Conservation (phyloP, 768 basidiomycete species). For the Exsudoporus frostii region DNA sequence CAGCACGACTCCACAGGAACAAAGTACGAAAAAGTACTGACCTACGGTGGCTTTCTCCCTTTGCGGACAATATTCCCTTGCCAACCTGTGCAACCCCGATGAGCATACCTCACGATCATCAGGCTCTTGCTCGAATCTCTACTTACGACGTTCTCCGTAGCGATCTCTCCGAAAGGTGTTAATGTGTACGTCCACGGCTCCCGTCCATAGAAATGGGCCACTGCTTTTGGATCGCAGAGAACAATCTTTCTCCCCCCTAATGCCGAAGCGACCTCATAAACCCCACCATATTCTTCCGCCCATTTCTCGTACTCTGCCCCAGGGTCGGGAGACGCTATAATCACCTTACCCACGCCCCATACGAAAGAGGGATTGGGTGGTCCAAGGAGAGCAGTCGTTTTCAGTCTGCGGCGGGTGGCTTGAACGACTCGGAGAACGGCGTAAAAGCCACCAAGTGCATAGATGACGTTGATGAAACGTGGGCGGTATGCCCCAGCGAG, state of each 20-base stretch:
- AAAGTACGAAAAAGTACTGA: slow-evolving; percentile 1
- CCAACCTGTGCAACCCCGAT: slow-evolving; percentile 27
- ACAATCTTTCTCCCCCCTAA: slow-evolving; percentile 37
- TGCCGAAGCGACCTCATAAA: slow-evolving; percentile 38
- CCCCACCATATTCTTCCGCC: slow-evolving; percentile 47
- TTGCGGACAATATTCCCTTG: slow-evolving; percentile 37
- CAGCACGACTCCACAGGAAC: slow-evolving; percentile 20
- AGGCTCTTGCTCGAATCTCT: neutral
- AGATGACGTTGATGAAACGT: slow-evolving; percentile 3
- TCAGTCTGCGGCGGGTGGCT: slow-evolving; percentile 1
- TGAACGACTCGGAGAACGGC: slow-evolving; percentile 5
- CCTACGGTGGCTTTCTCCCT: slow-evolving; percentile 45
- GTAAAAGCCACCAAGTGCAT: slow-evolving; percentile 1
- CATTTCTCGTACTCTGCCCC: slow-evolving; percentile 43
- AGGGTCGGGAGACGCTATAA: slow-evolving; percentile 18
- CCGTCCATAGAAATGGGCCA: slow-evolving; percentile 46
- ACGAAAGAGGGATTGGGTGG: slow-evolving; percentile 18
- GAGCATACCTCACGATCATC: neutral
- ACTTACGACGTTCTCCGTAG: slow-evolving; percentile 27
- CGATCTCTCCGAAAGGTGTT: slow-evolving; percentile 19
- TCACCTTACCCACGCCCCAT: slow-evolving; percentile 11
- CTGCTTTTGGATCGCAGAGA: slow-evolving; percentile 48
- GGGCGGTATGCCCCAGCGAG: neutral
- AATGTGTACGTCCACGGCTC: slow-evolving; percentile 42
- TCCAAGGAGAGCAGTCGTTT: slow-evolving; percentile 22